A percentile compares a stretch with the other conserved stretches of the same genome.
Conservation (phyloP, 306 rosid genomes). For the Psophocarpus tetragonolobus region DNA sequence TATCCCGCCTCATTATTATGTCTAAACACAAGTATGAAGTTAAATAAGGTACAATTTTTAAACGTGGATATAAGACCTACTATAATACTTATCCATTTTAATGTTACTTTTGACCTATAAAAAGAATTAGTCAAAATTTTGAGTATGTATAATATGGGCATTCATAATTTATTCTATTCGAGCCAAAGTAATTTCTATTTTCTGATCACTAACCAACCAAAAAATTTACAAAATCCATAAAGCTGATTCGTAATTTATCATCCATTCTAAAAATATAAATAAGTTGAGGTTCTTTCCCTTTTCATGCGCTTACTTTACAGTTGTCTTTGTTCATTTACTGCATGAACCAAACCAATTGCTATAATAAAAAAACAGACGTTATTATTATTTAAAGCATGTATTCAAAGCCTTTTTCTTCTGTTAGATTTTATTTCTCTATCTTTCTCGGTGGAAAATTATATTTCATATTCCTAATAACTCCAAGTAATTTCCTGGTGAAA, state of each 20-base stretch:
- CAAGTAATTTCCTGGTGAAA: neutral
- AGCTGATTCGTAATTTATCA: neutral
- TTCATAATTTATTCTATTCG: too few species aligned
- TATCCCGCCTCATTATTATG: too few species aligned
- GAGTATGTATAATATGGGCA: too few species aligned
- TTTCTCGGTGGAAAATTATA: neutral
- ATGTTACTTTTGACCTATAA: too few species aligned
- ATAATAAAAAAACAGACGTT: neutral
- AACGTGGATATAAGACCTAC: too few species aligned
- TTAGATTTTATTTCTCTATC: neutral
- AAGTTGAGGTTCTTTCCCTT: conserved; percentile 14
- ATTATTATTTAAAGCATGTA: neutral
- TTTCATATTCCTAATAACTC: neutral
- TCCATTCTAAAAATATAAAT: neutral
- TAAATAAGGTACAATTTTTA: too few species aligned
- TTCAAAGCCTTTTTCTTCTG: neutral
- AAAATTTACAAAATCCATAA: neutral
- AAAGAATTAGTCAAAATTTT: too few species aligned
- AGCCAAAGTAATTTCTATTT: neutral
- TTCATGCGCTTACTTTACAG: neutral
- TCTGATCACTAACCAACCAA: neutral
- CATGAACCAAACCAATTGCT: neutral
- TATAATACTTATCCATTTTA: too few species aligned
- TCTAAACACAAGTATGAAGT: too few species aligned
- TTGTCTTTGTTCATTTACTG: neutral